Evolutionary conservation across 768 basidiomycete genomes (phyloP).

Genomic region (Phanerochaete carnosa): DNA sequence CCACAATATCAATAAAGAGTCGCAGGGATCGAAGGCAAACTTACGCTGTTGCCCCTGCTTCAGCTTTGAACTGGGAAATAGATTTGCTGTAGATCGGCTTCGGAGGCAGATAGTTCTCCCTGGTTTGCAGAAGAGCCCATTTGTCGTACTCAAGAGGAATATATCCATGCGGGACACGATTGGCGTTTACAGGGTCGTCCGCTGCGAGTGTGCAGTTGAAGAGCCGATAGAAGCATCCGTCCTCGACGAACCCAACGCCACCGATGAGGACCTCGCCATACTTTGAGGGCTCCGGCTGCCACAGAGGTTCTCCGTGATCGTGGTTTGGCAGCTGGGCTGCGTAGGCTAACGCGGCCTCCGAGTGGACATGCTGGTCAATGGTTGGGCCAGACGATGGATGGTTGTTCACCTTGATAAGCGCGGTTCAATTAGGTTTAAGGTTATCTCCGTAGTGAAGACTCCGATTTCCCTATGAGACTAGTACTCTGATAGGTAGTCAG

Average conservation of each 20-base stretch:
- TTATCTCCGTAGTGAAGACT: no score
- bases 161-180: not conserved
- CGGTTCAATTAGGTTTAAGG: no score
- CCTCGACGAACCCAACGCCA: slow-evolving; percentile 16
- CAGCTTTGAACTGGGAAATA: not conserved
- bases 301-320: slow-evolving; percentile 16
- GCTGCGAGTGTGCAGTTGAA: slow-evolving; percentile 13
- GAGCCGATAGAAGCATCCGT: slow-evolving; percentile 17
- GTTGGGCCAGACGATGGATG: no score
- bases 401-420: no score
- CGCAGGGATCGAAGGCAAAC: not conserved
- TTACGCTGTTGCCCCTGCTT: slow-evolving; percentile 8
- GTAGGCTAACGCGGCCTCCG: slow-evolving; percentile 9
- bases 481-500: no score
- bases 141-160: not conserved
- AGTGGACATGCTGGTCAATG: no score
- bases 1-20: not conserved
- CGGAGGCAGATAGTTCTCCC: slow-evolving; percentile 2
- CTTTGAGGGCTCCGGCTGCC: slow-evolving; percentile 13
- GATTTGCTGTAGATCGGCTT: slow-evolving; percentile 4
- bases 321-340: slow-evolving; percentile 10
- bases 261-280: slow-evolving; percentile 17
- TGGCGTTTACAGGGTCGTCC: slow-evolving; percentile 2
- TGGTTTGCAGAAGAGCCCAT: not conserved
- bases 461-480: no score